Conservation (phyloP, 2,329 filamentous ascomycete genomes). For the Ophiostoma ips region DNA sequence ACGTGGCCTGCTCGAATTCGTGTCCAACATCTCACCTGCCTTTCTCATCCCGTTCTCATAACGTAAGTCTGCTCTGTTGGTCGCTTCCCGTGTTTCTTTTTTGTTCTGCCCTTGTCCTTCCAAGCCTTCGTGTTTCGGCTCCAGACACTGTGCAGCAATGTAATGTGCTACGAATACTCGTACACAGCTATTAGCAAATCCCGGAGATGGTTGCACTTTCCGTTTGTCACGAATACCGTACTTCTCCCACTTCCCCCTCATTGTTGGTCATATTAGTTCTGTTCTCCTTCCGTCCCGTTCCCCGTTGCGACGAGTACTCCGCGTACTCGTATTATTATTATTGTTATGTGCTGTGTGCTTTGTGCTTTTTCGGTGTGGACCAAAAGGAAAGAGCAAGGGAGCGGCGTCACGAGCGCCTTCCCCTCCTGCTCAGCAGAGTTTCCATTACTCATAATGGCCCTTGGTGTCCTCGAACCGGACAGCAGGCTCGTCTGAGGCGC, state of each 20-base stretch:
- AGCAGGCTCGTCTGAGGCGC: not conserved
- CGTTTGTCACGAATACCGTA: not conserved
- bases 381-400: not conserved
- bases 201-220: not conserved
- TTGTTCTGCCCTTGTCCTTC: too few relatives aligned
- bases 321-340: not conserved
- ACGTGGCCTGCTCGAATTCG: slow-evolving; percentile 1
- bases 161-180: too few relatives aligned
- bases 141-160: too few relatives aligned
- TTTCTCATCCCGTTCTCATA: slow-evolving; percentile 5
- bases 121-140: too few relatives aligned
- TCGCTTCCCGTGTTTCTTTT: not conserved
- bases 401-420: slow-evolving; percentile 7
- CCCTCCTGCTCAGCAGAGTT: slow-evolving; percentile 5
- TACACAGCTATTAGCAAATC: too few relatives aligned
- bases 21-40: not conserved
- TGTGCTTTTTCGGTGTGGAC: not conserved
- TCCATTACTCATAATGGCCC: slow-evolving; percentile 9
- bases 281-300: not conserved
- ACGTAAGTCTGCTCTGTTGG: slow-evolving; percentile 5
- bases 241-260: not conserved
- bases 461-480: not conserved
- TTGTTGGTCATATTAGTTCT: not conserved
- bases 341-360: too few relatives aligned
- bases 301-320: not conserved